These are phyloP conservation scores for Trichothecium roseum DNA, from an alignment of 2,329 filamentous ascomycete genomes.

Conservation along the genomic window DNA sequence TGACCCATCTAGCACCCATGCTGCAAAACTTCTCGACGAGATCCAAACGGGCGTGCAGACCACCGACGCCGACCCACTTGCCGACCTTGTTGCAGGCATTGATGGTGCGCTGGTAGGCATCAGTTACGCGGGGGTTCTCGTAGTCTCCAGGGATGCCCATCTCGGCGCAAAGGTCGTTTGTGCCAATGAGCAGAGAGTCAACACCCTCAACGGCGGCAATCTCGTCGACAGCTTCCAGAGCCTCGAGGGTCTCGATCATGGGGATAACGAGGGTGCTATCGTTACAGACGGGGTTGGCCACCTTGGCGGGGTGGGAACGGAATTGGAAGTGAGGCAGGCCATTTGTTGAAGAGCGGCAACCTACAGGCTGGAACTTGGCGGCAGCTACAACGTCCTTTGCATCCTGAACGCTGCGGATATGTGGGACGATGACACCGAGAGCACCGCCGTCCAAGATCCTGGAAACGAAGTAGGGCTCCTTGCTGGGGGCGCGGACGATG, in stretches of 20 bases:
- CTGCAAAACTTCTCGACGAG: slow-evolving; percentile 24
- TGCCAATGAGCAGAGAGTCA: slow-evolving; percentile 20
- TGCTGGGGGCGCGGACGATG: slow-evolving; percentile 18
- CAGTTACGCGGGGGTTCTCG: slow-evolving; percentile 7
- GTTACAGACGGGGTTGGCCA: slow-evolving; percentile 10
- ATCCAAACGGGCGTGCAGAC: slow-evolving; percentile 27
- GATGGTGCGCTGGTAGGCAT: slow-evolving; percentile 19
- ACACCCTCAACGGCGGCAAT: slow-evolving; percentile 19
- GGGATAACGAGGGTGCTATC: slow-evolving; percentile 13
- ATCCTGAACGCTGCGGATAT: slow-evolving; percentile 11
- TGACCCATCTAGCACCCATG: slow-evolving; percentile 17
- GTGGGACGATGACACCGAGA: slow-evolving; percentile 12
- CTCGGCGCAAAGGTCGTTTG: slow-evolving; percentile 17
- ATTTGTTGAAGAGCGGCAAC: slow-evolving; percentile 12
- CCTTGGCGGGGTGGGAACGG: slow-evolving; percentile 4
- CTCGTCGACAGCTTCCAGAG: slow-evolving; percentile 14
- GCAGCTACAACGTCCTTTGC: slow-evolving; percentile 9
- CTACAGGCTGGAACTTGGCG: slow-evolving; percentile 15
- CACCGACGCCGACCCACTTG: slow-evolving; percentile 28
- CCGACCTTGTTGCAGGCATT: slow-evolving; percentile 24
- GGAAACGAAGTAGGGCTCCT: slow-evolving; percentile 19
- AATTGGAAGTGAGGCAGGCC: slow-evolving; percentile 11
- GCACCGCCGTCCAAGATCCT: slow-evolving; percentile 20
- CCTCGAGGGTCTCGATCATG: slow-evolving; percentile 16
- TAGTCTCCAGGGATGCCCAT: slow-evolving; percentile 13